Conservation (phyloP, 73 alveolate species). For the Paramecium sonneborni region DNA sequence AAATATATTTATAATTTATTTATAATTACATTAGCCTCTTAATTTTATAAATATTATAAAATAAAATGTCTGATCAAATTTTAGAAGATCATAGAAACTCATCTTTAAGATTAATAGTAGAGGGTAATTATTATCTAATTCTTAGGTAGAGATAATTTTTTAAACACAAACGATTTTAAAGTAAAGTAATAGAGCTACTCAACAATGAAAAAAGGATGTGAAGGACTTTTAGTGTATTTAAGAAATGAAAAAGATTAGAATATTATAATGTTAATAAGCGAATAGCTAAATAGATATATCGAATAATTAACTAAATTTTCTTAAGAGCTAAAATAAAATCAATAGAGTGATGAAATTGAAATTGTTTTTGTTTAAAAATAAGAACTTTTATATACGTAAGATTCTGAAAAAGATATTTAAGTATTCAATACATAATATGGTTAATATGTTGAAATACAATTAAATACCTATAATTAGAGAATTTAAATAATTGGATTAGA, state of each 20-base stretch:
- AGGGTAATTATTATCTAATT: background rate
- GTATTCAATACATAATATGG: background rate
- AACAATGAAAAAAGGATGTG: background rate
- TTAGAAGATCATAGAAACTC: background rate
- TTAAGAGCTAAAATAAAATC: background rate
- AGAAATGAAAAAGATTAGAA: background rate
- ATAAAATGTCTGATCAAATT: background rate
- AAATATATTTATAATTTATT: background rate
- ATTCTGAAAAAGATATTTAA: background rate
- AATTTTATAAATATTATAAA: background rate
- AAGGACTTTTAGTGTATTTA: background rate
- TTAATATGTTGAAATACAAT: background rate
- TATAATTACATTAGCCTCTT: background rate
- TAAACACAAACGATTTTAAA: background rate
- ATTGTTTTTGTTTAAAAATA: background rate
- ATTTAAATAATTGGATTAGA: background rate
- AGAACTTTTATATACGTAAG: background rate
- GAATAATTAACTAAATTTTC: background rate
- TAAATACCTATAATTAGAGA: too few relatives aligned
- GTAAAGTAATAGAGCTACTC: background rate
- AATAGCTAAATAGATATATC: background rate
- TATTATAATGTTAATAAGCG: background rate
- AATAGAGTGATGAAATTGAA: background rate
- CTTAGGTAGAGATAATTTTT: background rate
- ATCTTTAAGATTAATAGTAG: background rate